These are phyloP conservation scores for Arctium lappa DNA, from an alignment of 129 eudicot species.

Conservation along the genomic window DNA sequence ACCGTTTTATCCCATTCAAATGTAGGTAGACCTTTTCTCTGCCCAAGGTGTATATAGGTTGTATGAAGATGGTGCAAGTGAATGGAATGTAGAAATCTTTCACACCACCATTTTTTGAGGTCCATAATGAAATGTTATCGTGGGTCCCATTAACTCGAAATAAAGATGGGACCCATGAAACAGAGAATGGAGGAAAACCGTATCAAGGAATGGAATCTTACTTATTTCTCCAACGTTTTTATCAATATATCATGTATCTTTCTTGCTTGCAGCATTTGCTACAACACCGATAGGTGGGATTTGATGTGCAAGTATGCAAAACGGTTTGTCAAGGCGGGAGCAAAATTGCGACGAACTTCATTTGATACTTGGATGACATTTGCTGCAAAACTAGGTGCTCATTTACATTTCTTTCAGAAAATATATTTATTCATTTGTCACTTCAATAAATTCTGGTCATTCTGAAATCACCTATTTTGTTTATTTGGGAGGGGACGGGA, in stretches of 20 bases:
- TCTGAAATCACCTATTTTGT: neutral
- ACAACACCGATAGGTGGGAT: slow-evolving; percentile 57
- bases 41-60: no score
- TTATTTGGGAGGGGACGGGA: neutral
- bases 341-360: slow-evolving; percentile 62
- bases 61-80: no score
- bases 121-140: neutral
- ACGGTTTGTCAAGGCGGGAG: slow-evolving; percentile 71
- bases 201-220: neutral
- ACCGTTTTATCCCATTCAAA: no score
- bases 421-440: neutral
- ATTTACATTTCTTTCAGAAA: neutral
- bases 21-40: no score
- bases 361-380: slow-evolving; percentile 85
- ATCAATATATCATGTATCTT: neutral
- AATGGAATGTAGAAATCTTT: neutral
- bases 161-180: neutral
- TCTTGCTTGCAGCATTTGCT: slow-evolving; percentile 71
- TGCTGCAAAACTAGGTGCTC: slow-evolving; percentile 72
- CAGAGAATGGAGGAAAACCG: neutral
- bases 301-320: slow-evolving; percentile 68
- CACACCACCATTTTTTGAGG: neutral
- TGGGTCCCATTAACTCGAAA: neutral
- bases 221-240: neutral
- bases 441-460: neutral